Evolutionary conservation across 2,329 filamentous ascomycete species (phyloP).

Genomic region (Colletotrichum sidae): DNA sequence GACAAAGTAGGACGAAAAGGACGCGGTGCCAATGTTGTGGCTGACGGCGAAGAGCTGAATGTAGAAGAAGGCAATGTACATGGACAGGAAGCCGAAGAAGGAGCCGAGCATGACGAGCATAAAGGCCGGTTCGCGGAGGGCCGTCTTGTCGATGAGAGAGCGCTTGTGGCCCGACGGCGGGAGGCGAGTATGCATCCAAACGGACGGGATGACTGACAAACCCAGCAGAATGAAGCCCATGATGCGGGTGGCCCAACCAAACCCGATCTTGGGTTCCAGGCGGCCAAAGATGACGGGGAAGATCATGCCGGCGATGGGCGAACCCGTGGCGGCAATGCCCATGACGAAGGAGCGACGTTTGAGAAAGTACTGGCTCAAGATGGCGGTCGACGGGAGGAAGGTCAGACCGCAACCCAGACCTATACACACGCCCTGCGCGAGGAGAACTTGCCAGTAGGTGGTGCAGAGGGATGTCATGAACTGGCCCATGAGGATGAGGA

Average conservation of each 20-base stretch:
- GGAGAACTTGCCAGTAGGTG: constrained; percentile 56
- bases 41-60: constrained; percentile 55
- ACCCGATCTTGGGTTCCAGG: constrained; percentile 63
- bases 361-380: constrained; percentile 55
- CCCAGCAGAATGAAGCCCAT: constrained; percentile 57
- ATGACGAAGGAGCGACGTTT: constrained; percentile 47
- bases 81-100: constrained; percentile 55
- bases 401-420: constrained; percentile 51
- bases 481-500: constrained; percentile 52
- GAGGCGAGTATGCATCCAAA: constrained; percentile 52
- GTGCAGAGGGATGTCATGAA: constrained; percentile 59
- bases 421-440: constrained; percentile 53
- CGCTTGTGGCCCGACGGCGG: constrained; percentile 44
- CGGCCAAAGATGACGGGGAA: constrained; percentile 51
- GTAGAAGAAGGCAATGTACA: constrained; percentile 63
- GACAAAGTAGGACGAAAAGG: constrained; percentile 55
- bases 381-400: constrained; percentile 50
- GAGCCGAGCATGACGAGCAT: constrained; percentile 49
- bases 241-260: constrained; percentile 62
- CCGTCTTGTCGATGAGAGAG: constrained; percentile 50
- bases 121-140: constrained; percentile 53
- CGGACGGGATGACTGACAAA: constrained; percentile 50
- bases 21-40: constrained; percentile 49
- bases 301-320: constrained; percentile 55
- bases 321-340: constrained; percentile 48